Base-by-base conservation (phyloP, 169 alveolate genomes). In the Cryptosporidium parvum region DNA sequence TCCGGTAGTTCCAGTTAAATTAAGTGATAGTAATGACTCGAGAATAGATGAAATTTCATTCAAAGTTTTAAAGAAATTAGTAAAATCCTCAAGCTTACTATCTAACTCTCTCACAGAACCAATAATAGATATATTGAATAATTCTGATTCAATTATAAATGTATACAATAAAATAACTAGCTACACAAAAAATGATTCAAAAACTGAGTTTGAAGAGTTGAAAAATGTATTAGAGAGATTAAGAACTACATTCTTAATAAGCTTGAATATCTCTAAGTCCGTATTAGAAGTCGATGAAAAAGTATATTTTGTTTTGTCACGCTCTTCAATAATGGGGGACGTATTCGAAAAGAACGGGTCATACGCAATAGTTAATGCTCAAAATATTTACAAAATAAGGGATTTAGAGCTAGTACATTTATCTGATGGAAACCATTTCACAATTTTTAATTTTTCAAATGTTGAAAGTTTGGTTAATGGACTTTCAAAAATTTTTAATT, bases 351-450 rank as follows among this genome's bases (percentile, higher is more conserved):
- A 44, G 14, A 65, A 62, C 35, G 80, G 67, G 26, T 33, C 75
- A 14, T 62, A 42, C 29, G 62, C 89, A 80, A 14, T 80, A 12
- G 89, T 80, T 0, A 80, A 80, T 62, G 44, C 53, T 26, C 89
- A 80, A 62, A 80, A 65, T 44, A 51, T 80, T 42, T 62, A 16
- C 12, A 80, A 80, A 62, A 44, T 80, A 33, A 21, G 14, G 1
- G 42, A 80, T 59, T 42, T 80, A 29, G 45, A 42, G 23, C 26
- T 80, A 21, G 6, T 80, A 23, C 51, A 80, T 80, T 48, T 80
- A 23, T 80, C 89, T 18, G 68, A 80, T 23, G 80, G 23, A n/a
- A 31, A 62, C 37, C 89, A 80, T 65, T 80, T 80, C 68, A 29
- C 14, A 42, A 80, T 80, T 23, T 65, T 80, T 26, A 80, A 48